Evolutionary conservation across 2,329 filamentous ascomycete species (phyloP).

Genomic region (Botrytis elliptica): DNA sequence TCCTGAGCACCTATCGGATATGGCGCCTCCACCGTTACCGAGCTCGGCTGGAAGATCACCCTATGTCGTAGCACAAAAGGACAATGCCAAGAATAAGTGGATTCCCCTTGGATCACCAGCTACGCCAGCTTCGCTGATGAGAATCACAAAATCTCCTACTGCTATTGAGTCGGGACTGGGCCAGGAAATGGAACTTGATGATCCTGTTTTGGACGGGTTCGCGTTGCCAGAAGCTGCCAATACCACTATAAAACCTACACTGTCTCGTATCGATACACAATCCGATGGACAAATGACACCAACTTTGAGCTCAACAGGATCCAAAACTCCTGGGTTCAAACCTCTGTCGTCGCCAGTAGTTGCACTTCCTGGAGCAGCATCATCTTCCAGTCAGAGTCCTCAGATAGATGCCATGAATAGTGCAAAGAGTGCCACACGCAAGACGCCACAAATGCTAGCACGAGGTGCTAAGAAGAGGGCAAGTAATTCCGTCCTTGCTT

Average conservation of each 20-base stretch:
- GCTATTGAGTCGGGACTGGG: constrained; percentile 42
- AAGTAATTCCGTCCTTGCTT: constrained; percentile 74
- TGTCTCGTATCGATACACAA: constrained; percentile 52
- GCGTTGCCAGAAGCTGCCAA: constrained; percentile 71
- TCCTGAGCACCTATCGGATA: constrained; percentile 61
- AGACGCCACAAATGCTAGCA: constrained; percentile 54
- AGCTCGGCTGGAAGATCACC: constrained; percentile 66
- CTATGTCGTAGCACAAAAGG: constrained; percentile 58
- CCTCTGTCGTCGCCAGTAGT: constrained; percentile 48
- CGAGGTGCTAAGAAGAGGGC: constrained; percentile 66
- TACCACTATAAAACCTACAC: constrained; percentile 48
- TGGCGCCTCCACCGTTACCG: constrained; percentile 65
- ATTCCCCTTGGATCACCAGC: constrained; percentile 56
- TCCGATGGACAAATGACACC: constrained; percentile 54
- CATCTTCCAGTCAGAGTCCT: constrained; percentile 52
- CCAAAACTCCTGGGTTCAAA: constrained; percentile 41
- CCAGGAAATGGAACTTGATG: constrained; percentile 49
- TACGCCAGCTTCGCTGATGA: constrained; percentile 87
- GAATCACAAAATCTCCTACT: constrained; percentile 49
- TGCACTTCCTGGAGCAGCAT: constrained; percentile 39
- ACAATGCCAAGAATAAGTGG: constrained; percentile 40
- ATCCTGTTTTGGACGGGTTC: constrained; percentile 61
- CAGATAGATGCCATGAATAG: constrained; percentile 53
- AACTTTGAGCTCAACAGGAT: constrained; percentile 45
- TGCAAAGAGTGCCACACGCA: constrained; percentile 46